phyloP scores from a whole-genome alignment of 495 filamentous ascomycete species.

The Penicillium canariense region DNA sequence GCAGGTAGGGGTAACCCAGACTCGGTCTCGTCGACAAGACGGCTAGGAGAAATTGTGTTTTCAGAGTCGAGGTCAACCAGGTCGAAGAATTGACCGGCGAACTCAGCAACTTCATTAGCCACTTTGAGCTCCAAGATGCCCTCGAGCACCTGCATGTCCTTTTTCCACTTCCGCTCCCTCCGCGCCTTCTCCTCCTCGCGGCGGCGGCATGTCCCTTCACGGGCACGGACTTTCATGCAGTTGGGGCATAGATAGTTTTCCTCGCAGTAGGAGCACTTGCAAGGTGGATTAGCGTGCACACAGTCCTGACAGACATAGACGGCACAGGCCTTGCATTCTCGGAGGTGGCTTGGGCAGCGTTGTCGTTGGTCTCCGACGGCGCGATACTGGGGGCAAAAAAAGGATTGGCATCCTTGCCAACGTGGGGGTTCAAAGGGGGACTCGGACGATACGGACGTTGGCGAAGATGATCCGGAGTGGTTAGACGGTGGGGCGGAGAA shows the following conservation, averaged over 20 bases:
- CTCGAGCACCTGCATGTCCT: constrained; percentile 43
- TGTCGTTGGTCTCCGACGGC: constrained; percentile 50
- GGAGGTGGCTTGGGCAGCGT: constrained; percentile 46
- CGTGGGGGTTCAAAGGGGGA: constrained; percentile 35
- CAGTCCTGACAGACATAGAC: constrained; percentile 59
- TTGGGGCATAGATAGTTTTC: constrained; percentile 54
- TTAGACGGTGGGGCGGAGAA: constrained; percentile 42
- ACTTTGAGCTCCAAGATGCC: constrained; percentile 42
- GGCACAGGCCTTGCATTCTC: constrained; percentile 53
- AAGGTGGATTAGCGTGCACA: constrained; percentile 42
- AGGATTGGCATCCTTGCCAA: constrained; percentile 59
- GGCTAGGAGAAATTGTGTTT: not conserved
- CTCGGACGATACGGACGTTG: constrained; percentile 41
- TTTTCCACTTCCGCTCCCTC: constrained; percentile 45
- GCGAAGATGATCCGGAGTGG: constrained; percentile 41
- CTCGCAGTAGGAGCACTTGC: constrained; percentile 54
- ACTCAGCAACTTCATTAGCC: constrained; percentile 48
- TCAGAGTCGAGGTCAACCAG: constrained; percentile 20
- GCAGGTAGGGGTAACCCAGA: not conserved
- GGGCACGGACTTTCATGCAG: constrained; percentile 45
- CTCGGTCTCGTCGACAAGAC: constrained; percentile 5
- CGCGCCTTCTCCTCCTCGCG: constrained; percentile 41
- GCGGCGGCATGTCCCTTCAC: constrained; percentile 44
- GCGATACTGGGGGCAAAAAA: constrained; percentile 53
- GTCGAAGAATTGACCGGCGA: constrained; percentile 45